Evolutionary conservation across 345 rosid species (phyloP).

Genomic region (Kandelia obovata): DNA sequence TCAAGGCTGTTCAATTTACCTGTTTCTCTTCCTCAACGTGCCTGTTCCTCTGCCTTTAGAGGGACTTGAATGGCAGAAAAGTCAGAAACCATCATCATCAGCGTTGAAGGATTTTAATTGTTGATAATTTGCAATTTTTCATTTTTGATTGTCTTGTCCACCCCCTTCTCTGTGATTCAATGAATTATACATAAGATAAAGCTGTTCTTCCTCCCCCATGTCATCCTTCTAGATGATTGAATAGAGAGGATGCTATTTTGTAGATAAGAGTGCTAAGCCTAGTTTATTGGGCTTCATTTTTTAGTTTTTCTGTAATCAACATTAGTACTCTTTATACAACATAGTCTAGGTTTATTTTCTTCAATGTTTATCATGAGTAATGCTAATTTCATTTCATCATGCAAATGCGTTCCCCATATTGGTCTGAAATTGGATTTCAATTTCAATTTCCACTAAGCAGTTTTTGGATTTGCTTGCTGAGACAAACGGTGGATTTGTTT

Average conservation of each 20-base stretch:
- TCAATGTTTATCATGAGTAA: neutral
- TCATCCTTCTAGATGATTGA: slow-evolving; percentile 27
- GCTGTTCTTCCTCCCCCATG: slow-evolving; percentile 37
- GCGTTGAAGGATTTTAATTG: slow-evolving; percentile 96
- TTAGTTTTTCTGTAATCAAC: slow-evolving; percentile 7
- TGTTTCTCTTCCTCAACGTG: slow-evolving; percentile 50
- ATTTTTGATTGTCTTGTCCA: slow-evolving; percentile 8
- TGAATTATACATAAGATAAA: slow-evolving; percentile 37
- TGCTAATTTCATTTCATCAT: neutral
- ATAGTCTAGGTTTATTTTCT: neutral
- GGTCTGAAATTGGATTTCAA: too few relatives aligned
- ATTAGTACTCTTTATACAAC: neutral
- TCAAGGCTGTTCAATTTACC: slow-evolving; percentile 47
- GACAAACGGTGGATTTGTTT: neutral
- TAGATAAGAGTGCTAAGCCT: slow-evolving; percentile 42
- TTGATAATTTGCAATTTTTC: slow-evolving; percentile 37
- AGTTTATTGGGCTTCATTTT: slow-evolving; percentile 11
- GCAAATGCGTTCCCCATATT: neutral
- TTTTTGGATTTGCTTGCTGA: neutral
- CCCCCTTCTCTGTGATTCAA: slow-evolving; percentile 28
- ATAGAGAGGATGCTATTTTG: slow-evolving; percentile 44
- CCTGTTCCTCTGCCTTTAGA: slow-evolving; percentile 56
- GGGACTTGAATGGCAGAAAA: slow-evolving; percentile 65
- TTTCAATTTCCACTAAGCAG: neutral
- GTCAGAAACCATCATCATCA: slow-evolving; percentile 58